Evolutionary conservation across 2,329 filamentous ascomycete species (phyloP), one percentile per base, ranked within the genome.

Genomic region (Fusarium pilosicola): DNA sequence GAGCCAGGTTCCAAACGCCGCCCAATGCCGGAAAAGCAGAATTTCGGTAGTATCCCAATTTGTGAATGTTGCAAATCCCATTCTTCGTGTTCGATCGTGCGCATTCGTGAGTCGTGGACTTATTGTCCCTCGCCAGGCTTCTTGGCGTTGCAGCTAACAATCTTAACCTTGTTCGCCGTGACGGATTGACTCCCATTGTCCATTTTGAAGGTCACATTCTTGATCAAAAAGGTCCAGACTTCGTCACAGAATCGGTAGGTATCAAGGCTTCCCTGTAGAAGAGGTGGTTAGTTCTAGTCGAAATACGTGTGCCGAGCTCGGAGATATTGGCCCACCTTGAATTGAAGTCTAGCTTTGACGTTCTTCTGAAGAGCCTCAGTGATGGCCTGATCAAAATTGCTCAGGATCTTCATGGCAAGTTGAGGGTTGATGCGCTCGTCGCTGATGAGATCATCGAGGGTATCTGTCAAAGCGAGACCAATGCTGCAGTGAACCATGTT

Each of bases 221-320:
- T 98, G 84, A 99, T 97, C 66, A 99, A 89, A 83, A 99, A 99
- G 4, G 96, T 99, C 96, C 96, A 99, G 67, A 99, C 96, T 85
- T 99, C 96, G 84, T 99, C 96, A 86, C 96, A 99, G 88, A 99
- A 99, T 77, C 96, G 93, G 86, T 99, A 99, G 22, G 96, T 98
- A 82, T 98, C 95, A 73, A 99, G 91, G 81, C 97, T 96, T 54
- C 96, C 96, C 96, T 98, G 26, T 32, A 30, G n/a, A 39, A 22
- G 30, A 52, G 18, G n/a, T 41, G 38, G 34, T 74, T 39, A 74
- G 55, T 41, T 17, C 38, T 39, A 36, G 6, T 28, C 46, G 41
- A 38, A 6, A 28, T 20, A 45, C 22, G 15, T 20, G 28, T 36
- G 46, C 42, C 26, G 51, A 52, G 45, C 30, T 55, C 51, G 32